Percentiles rank a stretch among this genome's conserved stretches.
Evolutionary conservation across 495 filamentous ascomycete genomes (phyloP).

Genomic region (Lasiosphaeriaceae sp.): DNA sequence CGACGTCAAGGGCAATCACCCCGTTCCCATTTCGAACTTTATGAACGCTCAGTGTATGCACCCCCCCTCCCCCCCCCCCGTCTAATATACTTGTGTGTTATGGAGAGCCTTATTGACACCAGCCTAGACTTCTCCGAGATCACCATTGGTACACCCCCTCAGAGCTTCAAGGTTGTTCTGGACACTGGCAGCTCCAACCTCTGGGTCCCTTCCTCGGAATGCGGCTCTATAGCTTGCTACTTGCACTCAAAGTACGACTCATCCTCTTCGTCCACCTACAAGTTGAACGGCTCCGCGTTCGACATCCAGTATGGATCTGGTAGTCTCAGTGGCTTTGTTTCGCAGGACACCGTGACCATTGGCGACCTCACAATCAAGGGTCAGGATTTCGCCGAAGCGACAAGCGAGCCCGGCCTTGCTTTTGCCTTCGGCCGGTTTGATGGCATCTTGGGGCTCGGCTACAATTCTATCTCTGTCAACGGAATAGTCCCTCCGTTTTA

Average conservation of each 20-base stretch:
- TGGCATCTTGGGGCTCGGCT: slow-evolving; percentile 94
- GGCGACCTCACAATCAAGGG: slow-evolving; percentile 82
- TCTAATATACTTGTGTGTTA: background rate
- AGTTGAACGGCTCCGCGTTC: slow-evolving; percentile 87
- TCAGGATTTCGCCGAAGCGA: slow-evolving; percentile 95
- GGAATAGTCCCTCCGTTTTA: slow-evolving; percentile 93
- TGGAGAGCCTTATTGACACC: slow-evolving; percentile 1
- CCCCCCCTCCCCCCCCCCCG: background rate
- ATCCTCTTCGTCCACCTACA: slow-evolving; percentile 83
- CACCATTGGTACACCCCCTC: slow-evolving; percentile 83
- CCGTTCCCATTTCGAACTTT: slow-evolving; percentile 92
- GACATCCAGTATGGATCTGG: slow-evolving; percentile 96
- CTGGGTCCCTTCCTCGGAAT: slow-evolving; percentile 91
- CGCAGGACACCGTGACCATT: slow-evolving; percentile 77
- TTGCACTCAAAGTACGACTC: slow-evolving; percentile 96
- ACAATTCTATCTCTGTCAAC: slow-evolving; percentile 94
- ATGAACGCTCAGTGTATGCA: slow-evolving; percentile 95
- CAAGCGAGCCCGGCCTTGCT: slow-evolving; percentile 86
- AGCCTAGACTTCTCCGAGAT: slow-evolving; percentile 91
- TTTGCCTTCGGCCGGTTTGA: slow-evolving; percentile 99
- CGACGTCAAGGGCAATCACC: slow-evolving; percentile 65
- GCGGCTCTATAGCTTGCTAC: slow-evolving; percentile 96
- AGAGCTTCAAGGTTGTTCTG: slow-evolving; percentile 96
- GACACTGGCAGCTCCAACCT: slow-evolving; percentile 99
- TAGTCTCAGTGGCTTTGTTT: slow-evolving; percentile 89